Evolutionary conservation across 306 rosid genomes (phyloP).

Genomic region (Sicyos edulis): DNA sequence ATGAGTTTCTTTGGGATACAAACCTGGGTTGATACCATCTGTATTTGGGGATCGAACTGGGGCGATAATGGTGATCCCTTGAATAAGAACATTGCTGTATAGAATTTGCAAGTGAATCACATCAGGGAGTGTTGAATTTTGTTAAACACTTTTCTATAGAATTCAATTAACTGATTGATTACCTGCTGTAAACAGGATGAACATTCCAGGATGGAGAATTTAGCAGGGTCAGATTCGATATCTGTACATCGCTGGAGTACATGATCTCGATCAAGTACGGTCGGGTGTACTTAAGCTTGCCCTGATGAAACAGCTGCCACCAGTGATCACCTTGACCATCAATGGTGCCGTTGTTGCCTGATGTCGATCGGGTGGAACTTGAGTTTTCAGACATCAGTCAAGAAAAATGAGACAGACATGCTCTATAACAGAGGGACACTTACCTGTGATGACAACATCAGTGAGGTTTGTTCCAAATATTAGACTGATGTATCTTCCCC

Average conservation of each 20-base stretch:
- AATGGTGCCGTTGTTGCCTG: slow-evolving; percentile 44
- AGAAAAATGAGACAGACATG: background rate
- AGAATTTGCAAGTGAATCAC: background rate
- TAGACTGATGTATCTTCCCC: slow-evolving; percentile 37
- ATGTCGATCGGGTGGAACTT: background rate
- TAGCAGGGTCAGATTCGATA: slow-evolving; percentile 39
- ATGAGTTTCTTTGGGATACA: background rate
- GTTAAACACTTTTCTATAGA: background rate
- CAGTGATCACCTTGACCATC: slow-evolving; percentile 42
- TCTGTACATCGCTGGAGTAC: slow-evolving; percentile 30
- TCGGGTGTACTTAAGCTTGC: slow-evolving; percentile 44
- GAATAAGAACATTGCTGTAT: slow-evolving; percentile 36
- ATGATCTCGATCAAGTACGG: slow-evolving; percentile 43
- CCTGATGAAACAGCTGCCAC: slow-evolving; percentile 48
- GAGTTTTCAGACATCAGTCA: background rate
- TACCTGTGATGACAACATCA: slow-evolving; percentile 40
- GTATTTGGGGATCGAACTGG: slow-evolving; percentile 46
- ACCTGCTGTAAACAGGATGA: slow-evolving; percentile 49
- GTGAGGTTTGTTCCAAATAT: slow-evolving; percentile 43
- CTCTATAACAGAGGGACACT: background rate
- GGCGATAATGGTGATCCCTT: slow-evolving; percentile 45
- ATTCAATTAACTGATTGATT: background rate
- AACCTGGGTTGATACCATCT: slow-evolving; percentile 50
- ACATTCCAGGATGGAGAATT: slow-evolving; percentile 44
- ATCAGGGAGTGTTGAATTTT: background rate